Evolutionary conservation across 2,329 filamentous ascomycete species (phyloP), one percentile per base, ranked within the genome.

Genomic region (Colletotrichum theobromicola): DNA sequence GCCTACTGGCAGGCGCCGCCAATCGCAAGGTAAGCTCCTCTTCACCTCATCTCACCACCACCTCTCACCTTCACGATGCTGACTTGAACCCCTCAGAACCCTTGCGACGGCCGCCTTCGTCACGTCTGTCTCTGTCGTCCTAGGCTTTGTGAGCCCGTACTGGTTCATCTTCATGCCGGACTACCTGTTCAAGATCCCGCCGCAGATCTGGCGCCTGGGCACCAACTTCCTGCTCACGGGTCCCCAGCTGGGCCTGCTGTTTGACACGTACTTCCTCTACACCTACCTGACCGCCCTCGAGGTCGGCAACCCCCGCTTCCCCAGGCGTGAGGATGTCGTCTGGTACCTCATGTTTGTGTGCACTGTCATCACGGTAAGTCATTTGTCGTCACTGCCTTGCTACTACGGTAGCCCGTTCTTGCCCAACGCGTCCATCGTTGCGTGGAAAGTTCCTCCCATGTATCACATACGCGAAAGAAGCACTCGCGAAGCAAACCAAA

Each of bases 321-420:
- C 88, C 55, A 89, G 90, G 78, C 94, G 94, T 72, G 95, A 95
- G 81, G 94, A 97, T 82, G 90, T 97, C 79, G 88, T 97, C 76
- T 93, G 93, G 85, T 98, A 97, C 82, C 85, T 97, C 79, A 84
- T 93, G 74, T 97, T 97, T 82, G 89, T 96, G 79, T 88, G 90
- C 78, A 85, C 85, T 66, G 85, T 93, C 80, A 96, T 97, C 77
- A 82, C 95, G 87, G 95, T 98, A 95, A 92, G 95, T 87, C 78
- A 76, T 76, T 74, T 77, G 70, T 76, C 74, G 78, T 80, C 72
- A 77, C 75, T 77, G 34, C 32, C 34, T 30, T 32, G 42, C 67
- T 42, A 67, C 30, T n/a, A 28, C 28, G 42, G 69, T 62, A 37
- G 72, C 57, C 35, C 13, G 42, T 50, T 12, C 26, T 53, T 58